Percentiles rank a stretch among this genome's conserved stretches.
phyloP scores from a whole-genome alignment of 2,329 filamentous ascomycete species.

The Sarocladiaceae sp. region DNA sequence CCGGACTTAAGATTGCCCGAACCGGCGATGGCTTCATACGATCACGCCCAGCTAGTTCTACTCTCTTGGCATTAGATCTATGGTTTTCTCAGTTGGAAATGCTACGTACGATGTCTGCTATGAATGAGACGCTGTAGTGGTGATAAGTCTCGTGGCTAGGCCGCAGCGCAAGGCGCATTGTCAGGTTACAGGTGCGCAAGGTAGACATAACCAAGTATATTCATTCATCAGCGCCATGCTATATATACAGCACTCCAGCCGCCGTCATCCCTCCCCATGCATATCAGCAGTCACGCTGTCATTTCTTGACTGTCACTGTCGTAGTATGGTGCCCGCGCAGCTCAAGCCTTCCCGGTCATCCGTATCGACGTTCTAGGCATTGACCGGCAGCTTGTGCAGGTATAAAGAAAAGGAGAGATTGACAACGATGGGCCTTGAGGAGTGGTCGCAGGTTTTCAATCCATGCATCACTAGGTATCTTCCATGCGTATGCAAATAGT shows the following conservation, averaged over 20 bases:
- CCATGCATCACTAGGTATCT: neutral
- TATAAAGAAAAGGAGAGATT: constrained; percentile 8
- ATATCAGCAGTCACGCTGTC: too few species aligned
- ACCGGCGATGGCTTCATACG: neutral
- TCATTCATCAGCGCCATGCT: constrained; percentile 9
- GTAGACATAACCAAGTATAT: constrained; percentile 8
- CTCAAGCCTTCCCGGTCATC: too few species aligned
- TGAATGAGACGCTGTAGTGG: too few species aligned
- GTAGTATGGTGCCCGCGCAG: too few species aligned
- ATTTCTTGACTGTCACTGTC: too few species aligned
- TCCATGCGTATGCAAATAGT: constrained; percentile 11
- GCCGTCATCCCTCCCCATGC: too few species aligned
- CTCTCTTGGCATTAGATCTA: neutral
- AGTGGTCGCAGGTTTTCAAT: neutral
- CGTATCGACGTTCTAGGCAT: too few species aligned
- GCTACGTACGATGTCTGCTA: too few species aligned
- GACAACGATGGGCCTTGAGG: neutral
- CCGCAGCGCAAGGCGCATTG: too few species aligned
- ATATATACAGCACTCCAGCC: constrained; percentile 10
- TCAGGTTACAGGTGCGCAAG: too few species aligned
- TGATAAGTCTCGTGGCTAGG: too few species aligned
- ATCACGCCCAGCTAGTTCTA: neutral
- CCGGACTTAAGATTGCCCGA: constrained; percentile 4
- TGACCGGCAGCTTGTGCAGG: too few species aligned
- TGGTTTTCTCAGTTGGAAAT: neutral